Evolutionary conservation across 768 basidiomycete genomes (phyloP).

Genomic region (Amanita polypyramis): DNA sequence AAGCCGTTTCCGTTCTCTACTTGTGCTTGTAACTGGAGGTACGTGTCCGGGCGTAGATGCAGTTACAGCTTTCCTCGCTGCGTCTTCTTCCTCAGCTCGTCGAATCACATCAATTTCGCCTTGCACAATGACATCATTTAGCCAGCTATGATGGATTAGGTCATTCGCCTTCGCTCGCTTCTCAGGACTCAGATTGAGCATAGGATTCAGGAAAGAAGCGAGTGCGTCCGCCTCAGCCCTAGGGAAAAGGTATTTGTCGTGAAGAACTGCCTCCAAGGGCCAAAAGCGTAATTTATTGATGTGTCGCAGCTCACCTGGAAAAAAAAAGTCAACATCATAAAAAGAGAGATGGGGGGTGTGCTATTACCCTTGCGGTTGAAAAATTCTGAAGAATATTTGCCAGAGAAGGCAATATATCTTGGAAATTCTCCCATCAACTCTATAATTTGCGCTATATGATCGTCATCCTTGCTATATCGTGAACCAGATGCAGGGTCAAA

Average conservation of each 20-base stretch:
- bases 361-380: slow-evolving; percentile 87
- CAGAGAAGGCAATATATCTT: slow-evolving; percentile 70
- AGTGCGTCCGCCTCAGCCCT: slow-evolving; percentile 73
- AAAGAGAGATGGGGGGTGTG: slow-evolving; percentile 5
- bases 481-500: slow-evolving; percentile 95
- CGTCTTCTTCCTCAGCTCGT: slow-evolving; percentile 48
- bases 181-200: slow-evolving; percentile 85
- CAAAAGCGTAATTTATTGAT: slow-evolving; percentile 92
- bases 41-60: slow-evolving; percentile 30
- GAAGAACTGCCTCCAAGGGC: slow-evolving; percentile 71
- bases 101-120: slow-evolving; percentile 82
- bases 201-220: slow-evolving; percentile 73
- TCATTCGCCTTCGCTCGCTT: slow-evolving; percentile 85
- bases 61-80: slow-evolving; percentile 30
- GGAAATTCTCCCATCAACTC: slow-evolving; percentile 92
- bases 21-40: background rate
- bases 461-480: slow-evolving; percentile 93
- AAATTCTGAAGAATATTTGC: slow-evolving; percentile 90
- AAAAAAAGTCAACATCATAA: background rate
- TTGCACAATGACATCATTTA: slow-evolving; percentile 76
- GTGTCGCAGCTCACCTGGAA: slow-evolving; percentile 71
- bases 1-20: slow-evolving; percentile 19
- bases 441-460: slow-evolving; percentile 96
- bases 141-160: slow-evolving; percentile 78
- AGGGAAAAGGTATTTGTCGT: slow-evolving; percentile 95